Conservation (phyloP, 2,329 filamentous ascomycete species). For the Beauveria australis region DNA sequence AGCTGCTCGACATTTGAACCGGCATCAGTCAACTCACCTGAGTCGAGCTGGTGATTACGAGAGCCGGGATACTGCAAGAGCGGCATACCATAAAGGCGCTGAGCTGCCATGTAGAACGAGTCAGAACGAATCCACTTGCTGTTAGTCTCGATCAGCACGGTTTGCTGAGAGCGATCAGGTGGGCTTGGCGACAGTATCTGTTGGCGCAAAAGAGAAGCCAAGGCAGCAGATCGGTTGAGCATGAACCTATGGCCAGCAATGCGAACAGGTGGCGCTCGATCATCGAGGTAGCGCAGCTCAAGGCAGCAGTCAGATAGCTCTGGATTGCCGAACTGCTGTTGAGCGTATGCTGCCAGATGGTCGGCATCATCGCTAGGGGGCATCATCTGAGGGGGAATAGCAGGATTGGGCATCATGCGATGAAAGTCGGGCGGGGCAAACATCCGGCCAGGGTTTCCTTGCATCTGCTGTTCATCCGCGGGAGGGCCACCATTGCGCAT, state of each 20-base stretch:
- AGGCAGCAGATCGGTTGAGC: conserved; percentile 40
- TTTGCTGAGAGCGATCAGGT: conserved; percentile 18
- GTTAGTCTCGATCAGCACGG: conserved; percentile 36
- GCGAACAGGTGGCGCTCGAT: conserved; percentile 26
- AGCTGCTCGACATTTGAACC: conserved; percentile 36
- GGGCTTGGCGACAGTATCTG: conserved; percentile 23
- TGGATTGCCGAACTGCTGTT: conserved; percentile 26
- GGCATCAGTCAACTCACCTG: conserved; percentile 26
- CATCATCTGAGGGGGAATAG: conserved; percentile 21
- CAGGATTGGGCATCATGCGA: conserved; percentile 25
- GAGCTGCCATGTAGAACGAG: conserved; percentile 48
- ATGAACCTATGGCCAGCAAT: conserved; percentile 49
- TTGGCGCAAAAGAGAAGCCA: conserved; percentile 21
- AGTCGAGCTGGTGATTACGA: conserved; percentile 19
- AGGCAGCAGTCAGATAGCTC: conserved; percentile 33
- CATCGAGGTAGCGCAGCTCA: conserved; percentile 32
- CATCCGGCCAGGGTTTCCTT: conserved; percentile 22
- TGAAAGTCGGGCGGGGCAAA: conserved; percentile 23
- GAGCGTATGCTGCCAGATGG: conserved; percentile 34
- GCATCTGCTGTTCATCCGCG: conserved; percentile 23
- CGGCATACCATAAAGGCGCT: conserved; percentile 48
- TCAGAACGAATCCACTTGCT: conserved; percentile 48
- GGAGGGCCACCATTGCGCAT: conserved; percentile 28
- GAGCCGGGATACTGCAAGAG: conserved; percentile 32
- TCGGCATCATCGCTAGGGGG: conserved; percentile 25